These are phyloP conservation scores for Dendrocalamus latiflorus DNA, from an alignment of 202 grass and related monocot genomes.

Conservation along the genomic window DNA sequence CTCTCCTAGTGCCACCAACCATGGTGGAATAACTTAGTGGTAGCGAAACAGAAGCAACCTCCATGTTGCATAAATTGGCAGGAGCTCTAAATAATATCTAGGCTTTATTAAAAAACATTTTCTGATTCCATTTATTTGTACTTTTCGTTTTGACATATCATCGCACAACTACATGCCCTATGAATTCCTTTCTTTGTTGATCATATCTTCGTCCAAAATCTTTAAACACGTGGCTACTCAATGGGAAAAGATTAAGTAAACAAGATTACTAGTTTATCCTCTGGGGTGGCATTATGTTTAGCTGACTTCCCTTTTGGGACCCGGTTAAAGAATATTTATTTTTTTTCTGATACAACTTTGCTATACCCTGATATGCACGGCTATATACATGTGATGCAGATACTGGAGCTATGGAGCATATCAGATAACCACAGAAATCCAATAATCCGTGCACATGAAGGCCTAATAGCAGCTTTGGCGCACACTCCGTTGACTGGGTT, in stretches of 20 bases:
- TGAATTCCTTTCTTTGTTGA: not conserved
- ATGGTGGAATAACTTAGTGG: not conserved
- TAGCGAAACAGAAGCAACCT: not conserved
- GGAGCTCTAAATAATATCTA: no score
- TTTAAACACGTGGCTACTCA: not conserved
- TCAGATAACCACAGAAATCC: constrained; percentile 44
- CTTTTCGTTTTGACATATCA: no score
- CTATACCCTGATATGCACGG: not conserved
- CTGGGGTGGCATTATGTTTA: not conserved
- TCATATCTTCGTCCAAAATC: not conserved
- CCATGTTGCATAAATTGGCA: not conserved
- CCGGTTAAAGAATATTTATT: not conserved
- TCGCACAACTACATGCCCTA: not conserved
- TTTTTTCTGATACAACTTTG: not conserved
- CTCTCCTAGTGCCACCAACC: not conserved
- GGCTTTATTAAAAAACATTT: not conserved
- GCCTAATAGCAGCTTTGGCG: constrained; percentile 60
- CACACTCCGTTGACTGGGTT: constrained; percentile 42
- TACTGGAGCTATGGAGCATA: constrained; percentile 76
- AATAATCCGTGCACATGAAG: constrained; percentile 64
- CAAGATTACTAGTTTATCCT: not conserved
- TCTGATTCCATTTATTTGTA: no score
- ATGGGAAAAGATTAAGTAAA: not conserved
- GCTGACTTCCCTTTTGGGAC: not conserved
- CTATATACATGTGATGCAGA: constrained; percentile 44